Percentiles rank a stretch among this genome's conserved stretches.
Evolutionary conservation across 495 filamentous ascomycete genomes (phyloP).

Genomic region (Penicillium goetzii): DNA sequence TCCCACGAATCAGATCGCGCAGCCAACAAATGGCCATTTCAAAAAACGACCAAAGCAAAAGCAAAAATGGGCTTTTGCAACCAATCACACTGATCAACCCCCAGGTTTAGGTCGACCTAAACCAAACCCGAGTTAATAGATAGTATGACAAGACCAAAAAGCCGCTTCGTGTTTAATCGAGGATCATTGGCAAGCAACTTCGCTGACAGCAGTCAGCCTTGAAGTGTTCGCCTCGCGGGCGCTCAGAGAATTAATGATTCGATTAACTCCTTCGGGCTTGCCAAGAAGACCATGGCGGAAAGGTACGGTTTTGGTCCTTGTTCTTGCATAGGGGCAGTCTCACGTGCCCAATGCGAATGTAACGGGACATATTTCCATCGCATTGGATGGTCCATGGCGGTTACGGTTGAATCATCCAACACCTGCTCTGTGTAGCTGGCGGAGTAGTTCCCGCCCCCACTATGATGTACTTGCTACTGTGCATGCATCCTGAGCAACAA

Average conservation of each 20-base stretch:
- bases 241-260: not conserved
- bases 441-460: conserved; percentile 19
- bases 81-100: not conserved
- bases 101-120: not conserved
- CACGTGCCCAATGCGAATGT: not conserved
- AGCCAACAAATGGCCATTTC: not conserved
- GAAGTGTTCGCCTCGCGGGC: not conserved
- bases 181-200: not conserved
- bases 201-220: not conserved
- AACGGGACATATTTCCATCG: conserved; percentile 3
- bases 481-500: not conserved
- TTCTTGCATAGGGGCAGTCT: not conserved
- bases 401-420: conserved; percentile 8
- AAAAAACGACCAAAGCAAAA: too few relatives aligned
- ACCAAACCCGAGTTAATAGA: not conserved
- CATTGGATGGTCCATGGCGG: not conserved
- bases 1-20: conserved; percentile 1
- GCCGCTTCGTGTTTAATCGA: not conserved
- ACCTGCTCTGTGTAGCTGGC: not conserved
- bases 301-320: not conserved
- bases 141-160: not conserved
- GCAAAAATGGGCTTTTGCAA: not conserved
- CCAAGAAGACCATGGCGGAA: conserved; percentile 4
- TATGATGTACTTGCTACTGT: conserved; percentile 11
- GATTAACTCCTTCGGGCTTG: conserved; percentile 4